These are phyloP conservation scores for Pueraria montana DNA, from an alignment of 306 rosid genomes.

Conservation along the genomic window DNA sequence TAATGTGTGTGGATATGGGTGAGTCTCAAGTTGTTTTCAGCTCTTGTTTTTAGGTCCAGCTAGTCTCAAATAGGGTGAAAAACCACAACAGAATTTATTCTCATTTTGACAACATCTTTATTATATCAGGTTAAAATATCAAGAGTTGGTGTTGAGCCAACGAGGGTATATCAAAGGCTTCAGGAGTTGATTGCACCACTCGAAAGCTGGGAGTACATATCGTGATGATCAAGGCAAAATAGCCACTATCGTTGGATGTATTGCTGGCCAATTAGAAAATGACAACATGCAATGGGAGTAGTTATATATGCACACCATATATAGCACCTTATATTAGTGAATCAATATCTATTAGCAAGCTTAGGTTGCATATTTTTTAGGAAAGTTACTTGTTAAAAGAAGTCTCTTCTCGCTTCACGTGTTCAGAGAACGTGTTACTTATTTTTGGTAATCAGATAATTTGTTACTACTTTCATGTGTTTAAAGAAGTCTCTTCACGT, in stretches of 20 bases:
- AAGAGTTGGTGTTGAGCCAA: constrained; percentile 72
- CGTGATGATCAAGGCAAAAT: not conserved
- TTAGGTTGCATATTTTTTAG: constrained; percentile 2
- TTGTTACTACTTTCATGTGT: not conserved
- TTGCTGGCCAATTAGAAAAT: not conserved
- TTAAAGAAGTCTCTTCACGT: not conserved
- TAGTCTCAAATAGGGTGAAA: too few species aligned
- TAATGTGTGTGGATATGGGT: not conserved
- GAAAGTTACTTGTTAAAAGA: not conserved
- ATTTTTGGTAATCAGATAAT: not conserved
- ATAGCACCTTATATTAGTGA: not conserved
- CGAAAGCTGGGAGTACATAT: constrained; percentile 24
- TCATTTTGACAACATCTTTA: not conserved
- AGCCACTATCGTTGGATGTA: not conserved
- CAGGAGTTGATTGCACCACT: constrained; percentile 52
- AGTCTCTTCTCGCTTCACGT: not conserved
- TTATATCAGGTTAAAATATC: constrained; percentile 62
- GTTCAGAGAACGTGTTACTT: not conserved
- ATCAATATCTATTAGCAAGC: not conserved
- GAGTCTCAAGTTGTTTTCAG: not conserved
- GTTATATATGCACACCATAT: not conserved
- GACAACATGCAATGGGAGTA: not conserved
- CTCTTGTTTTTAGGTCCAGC: too few species aligned
- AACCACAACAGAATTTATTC: not conserved
- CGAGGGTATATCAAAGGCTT: constrained; percentile 67